phyloP scores from a whole-genome alignment of 2,329 filamentous ascomycete species.

The Ascochyta clinopodiicola region DNA sequence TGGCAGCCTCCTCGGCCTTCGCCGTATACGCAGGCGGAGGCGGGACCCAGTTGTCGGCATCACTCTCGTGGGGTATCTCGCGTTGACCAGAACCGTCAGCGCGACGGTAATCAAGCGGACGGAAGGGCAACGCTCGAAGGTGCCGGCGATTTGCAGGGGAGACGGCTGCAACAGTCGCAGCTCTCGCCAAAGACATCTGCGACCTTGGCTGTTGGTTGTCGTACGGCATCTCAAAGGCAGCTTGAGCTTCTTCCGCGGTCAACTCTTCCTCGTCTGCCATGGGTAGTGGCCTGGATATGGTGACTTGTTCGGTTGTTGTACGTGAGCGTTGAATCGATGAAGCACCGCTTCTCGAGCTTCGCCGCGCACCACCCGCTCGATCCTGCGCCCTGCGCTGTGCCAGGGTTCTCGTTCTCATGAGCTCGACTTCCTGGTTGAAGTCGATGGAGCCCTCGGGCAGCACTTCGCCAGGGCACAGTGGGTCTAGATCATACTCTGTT shows the following conservation, averaged over 20 bases:
- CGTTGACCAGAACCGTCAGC: slow-evolving; percentile 66
- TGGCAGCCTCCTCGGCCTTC: slow-evolving; percentile 56
- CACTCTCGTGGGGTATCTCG: slow-evolving; percentile 83
- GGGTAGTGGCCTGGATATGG: slow-evolving; percentile 23
- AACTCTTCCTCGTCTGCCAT: slow-evolving; percentile 41
- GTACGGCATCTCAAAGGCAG: slow-evolving; percentile 50
- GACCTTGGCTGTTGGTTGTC: slow-evolving; percentile 50
- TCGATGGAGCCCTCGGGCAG: slow-evolving; percentile 50
- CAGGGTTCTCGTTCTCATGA: slow-evolving; percentile 48
- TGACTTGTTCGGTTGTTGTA: slow-evolving; percentile 34
- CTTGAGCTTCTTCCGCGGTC: slow-evolving; percentile 45
- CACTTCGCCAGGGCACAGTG: slow-evolving; percentile 46
- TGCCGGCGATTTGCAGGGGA: slow-evolving; percentile 74
- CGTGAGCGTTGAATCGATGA: slow-evolving; percentile 38
- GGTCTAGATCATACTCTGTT: slow-evolving; percentile 47
- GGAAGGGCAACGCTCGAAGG: slow-evolving; percentile 63
- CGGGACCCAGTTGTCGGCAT: slow-evolving; percentile 87
- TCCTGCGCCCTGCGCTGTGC: slow-evolving; percentile 46
- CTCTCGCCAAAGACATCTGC: slow-evolving; percentile 48
- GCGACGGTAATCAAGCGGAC: slow-evolving; percentile 67
- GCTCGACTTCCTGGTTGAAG: slow-evolving; percentile 50
- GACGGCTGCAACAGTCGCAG: slow-evolving; percentile 62
- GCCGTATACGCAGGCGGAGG: slow-evolving; percentile 81
- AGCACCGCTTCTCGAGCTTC: slow-evolving; percentile 36
- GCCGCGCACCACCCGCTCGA: slow-evolving; percentile 27